Percentiles rank a stretch among this genome's conserved stretches.
These are phyloP conservation scores for Diutina rugosa DNA, from an alignment of 1,139 yeast species.

Conservation along the genomic window DNA sequence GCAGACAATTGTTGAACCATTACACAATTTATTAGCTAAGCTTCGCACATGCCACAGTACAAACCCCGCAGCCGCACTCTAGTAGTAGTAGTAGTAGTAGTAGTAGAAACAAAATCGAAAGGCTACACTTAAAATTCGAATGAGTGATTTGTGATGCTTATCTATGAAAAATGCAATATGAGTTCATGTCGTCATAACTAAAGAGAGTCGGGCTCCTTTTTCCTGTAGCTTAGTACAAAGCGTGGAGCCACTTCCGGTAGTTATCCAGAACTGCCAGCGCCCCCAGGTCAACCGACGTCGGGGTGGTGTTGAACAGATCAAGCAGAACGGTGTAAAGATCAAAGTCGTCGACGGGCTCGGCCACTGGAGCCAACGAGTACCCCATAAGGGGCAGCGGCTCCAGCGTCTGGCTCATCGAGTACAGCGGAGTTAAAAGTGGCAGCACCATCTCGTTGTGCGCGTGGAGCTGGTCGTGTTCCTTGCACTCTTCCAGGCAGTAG, in stretches of 20 bases:
- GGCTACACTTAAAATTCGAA: not conserved
- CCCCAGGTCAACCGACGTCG: not conserved
- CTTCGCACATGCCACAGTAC: too few species aligned
- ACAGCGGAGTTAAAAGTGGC: not conserved
- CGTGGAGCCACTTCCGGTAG: constrained; percentile 1
- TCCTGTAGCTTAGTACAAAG: not conserved
- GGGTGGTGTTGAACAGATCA: not conserved
- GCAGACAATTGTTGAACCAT: too few species aligned
- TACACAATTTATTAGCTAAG: too few species aligned
- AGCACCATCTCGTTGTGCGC: not conserved
- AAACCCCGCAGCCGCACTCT: not conserved
- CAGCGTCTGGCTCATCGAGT: not conserved
- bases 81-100: too few species aligned
- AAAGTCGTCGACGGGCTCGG: not conserved
- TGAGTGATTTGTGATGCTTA: not conserved
- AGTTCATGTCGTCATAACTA: constrained; percentile 1
- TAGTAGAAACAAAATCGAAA: too few species aligned
- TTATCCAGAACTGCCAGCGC: constrained; percentile 2
- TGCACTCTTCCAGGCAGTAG: constrained; percentile 1
- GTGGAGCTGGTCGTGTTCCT: not conserved
- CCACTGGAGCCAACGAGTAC: not conserved
- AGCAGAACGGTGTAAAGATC: not conserved
- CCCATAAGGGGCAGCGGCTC: constrained; percentile 1
- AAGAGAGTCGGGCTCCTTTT: not conserved
- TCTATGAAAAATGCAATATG: not conserved